Conservation (phyloP, 371 early-diverging fungal genomes). For the Syncephalastrum contaminatum region DNA sequence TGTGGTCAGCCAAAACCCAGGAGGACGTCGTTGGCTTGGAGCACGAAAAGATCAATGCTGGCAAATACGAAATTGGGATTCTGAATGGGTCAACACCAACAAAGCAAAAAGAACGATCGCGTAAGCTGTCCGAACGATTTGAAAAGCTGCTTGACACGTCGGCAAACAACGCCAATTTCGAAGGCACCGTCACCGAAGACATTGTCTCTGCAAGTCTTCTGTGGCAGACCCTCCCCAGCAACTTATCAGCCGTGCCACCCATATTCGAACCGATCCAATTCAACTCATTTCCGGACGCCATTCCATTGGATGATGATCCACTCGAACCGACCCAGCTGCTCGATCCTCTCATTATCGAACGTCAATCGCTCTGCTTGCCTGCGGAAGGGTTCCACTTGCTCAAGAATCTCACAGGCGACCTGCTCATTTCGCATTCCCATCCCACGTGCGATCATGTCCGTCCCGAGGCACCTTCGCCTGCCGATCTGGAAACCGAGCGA, state of each 20-base stretch:
- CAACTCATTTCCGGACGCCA: slow-evolving; percentile 62
- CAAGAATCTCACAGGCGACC: slow-evolving; percentile 69
- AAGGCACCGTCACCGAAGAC: slow-evolving; percentile 19
- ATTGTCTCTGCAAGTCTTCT: slow-evolving; percentile 32
- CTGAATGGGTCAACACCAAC: slow-evolving; percentile 9
- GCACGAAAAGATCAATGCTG: slow-evolving; percentile 26
- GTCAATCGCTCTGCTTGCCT: slow-evolving; percentile 60
- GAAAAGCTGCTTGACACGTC: slow-evolving; percentile 23
- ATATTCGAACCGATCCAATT: slow-evolving; percentile 51
- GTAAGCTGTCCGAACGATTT: slow-evolving; percentile 27
- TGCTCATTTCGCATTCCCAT: slow-evolving; percentile 69
- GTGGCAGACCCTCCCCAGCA: slow-evolving; percentile 44
- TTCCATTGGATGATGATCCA: slow-evolving; percentile 57
- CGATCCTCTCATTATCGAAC: slow-evolving; percentile 61
- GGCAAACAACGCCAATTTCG: slow-evolving; percentile 9
- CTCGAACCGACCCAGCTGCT: slow-evolving; percentile 61
- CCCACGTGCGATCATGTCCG: slow-evolving; percentile 74
- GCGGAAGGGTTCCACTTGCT: slow-evolving; percentile 67
- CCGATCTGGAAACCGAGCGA: slow-evolving; percentile 71
- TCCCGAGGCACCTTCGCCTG: slow-evolving; percentile 63
- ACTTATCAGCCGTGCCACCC: slow-evolving; percentile 35
- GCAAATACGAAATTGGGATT: slow-evolving; percentile 30
- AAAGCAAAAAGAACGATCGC: slow-evolving; percentile 27
- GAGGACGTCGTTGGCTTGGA: slow-evolving; percentile 32
- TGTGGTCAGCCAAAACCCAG: slow-evolving; percentile 47